Percentiles rank a stretch among this genome's conserved stretches.
Evolutionary conservation across 2,329 filamentous ascomycete species (phyloP).

Genomic region (Fusarium sulawesiense): DNA sequence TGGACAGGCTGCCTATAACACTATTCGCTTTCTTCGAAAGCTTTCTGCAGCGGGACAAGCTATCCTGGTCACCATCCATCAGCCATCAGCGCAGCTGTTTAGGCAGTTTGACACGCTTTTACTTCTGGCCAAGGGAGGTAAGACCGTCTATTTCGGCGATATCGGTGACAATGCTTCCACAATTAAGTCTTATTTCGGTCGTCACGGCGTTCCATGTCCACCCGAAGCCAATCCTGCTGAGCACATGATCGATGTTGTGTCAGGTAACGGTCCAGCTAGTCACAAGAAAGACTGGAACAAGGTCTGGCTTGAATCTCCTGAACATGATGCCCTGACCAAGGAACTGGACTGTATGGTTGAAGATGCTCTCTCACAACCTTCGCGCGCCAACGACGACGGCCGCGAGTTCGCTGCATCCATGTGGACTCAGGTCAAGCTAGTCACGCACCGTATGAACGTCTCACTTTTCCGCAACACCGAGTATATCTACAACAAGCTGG

Average conservation of each 20-base stretch:
- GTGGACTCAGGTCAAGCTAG: slow-evolving; percentile 70
- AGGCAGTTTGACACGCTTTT: slow-evolving; percentile 74
- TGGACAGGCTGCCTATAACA: slow-evolving; percentile 74
- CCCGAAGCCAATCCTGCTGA: slow-evolving; percentile 78
- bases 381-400: slow-evolving; percentile 60
- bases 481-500: slow-evolving; percentile 73
- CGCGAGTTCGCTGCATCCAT: slow-evolving; percentile 80
- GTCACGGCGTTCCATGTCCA: slow-evolving; percentile 72
- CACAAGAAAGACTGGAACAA: slow-evolving; percentile 72
- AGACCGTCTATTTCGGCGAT: slow-evolving; percentile 75
- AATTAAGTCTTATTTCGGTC: slow-evolving; percentile 72
- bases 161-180: slow-evolving; percentile 67
- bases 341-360: slow-evolving; percentile 73
- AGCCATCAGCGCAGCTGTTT: slow-evolving; percentile 75
- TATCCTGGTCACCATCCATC: slow-evolving; percentile 76
- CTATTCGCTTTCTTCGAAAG: slow-evolving; percentile 74
- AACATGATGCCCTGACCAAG: slow-evolving; percentile 64
- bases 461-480: slow-evolving; percentile 74
- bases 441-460: slow-evolving; percentile 70
- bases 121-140: slow-evolving; percentile 71
- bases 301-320: slow-evolving; percentile 73
- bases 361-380: slow-evolving; percentile 62
- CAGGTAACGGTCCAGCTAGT: slow-evolving; percentile 61
- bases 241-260: slow-evolving; percentile 75
- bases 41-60: slow-evolving; percentile 74